A percentile compares a stretch with the other conserved stretches of the same genome.
Conservation (phyloP, 208 protist genomes). For the Strigomonas galati region DNA sequence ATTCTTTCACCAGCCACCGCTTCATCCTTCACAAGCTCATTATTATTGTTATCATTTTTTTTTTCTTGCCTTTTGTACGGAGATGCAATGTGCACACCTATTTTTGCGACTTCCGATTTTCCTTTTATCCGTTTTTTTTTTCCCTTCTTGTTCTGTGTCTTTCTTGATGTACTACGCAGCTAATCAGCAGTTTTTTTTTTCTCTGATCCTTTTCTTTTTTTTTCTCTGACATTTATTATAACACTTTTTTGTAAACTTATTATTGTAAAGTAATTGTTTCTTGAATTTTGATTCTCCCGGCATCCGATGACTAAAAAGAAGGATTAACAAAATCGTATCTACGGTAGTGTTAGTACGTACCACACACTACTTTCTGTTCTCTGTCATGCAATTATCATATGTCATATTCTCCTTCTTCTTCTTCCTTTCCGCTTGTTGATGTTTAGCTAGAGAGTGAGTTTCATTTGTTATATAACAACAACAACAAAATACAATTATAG, state of each 20-base stretch:
- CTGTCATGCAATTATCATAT: too few relatives aligned
- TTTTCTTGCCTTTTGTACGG: neutral
- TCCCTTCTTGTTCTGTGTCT: neutral
- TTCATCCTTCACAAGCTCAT: conserved; percentile 4
- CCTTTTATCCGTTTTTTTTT: conserved; percentile 8
- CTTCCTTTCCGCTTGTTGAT: too few relatives aligned
- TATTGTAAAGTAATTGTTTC: neutral
- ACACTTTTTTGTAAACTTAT: conserved; percentile 4
- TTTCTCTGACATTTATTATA: neutral
- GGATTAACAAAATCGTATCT: too few relatives aligned
- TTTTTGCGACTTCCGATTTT: neutral
- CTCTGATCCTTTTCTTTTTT: conserved; percentile 12
- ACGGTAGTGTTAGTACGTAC: too few relatives aligned
- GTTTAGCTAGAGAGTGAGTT: too few relatives aligned
- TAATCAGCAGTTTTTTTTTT: conserved; percentile 8
- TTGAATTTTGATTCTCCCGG: too few relatives aligned
- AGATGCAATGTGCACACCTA: neutral
- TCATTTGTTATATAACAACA: too few relatives aligned
- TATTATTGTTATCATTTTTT: neutral
- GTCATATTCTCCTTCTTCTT: too few relatives aligned
- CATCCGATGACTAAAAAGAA: too few relatives aligned
- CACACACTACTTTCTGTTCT: too few relatives aligned
- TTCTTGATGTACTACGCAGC: neutral
- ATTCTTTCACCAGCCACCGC: too few relatives aligned
- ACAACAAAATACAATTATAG: too few relatives aligned